These are phyloP conservation scores for Heterobasidion irregulare DNA, from an alignment of 1,284 basidiomycete species.

Conservation along the genomic window DNA sequence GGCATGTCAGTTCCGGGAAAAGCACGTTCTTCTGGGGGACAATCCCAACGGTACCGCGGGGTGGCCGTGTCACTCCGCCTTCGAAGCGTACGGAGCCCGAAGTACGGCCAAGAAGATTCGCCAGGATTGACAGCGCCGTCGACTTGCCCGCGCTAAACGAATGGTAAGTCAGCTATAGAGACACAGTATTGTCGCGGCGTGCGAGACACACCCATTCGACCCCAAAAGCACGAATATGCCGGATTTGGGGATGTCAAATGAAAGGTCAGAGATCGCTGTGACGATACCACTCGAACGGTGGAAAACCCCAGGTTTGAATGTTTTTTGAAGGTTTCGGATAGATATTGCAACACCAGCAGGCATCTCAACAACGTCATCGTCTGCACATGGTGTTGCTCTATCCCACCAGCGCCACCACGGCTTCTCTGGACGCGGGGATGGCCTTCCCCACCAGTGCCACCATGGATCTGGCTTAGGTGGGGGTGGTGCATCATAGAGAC, in stretches of 20 bases:
- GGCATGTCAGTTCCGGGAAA: constrained; percentile 68
- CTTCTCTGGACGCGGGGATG: constrained; percentile 20
- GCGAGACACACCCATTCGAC: constrained; percentile 49
- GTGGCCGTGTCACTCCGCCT: constrained; percentile 39
- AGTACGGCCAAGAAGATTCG: constrained; percentile 49
- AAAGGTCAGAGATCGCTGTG: constrained; percentile 56
- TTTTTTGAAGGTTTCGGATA: constrained; percentile 50
- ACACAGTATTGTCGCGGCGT: neutral
- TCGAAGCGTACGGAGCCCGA: constrained; percentile 58
- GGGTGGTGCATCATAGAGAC: constrained; percentile 48
- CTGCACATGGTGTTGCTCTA: constrained; percentile 9
- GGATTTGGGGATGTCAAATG: constrained; percentile 54
- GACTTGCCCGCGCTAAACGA: constrained; percentile 71
- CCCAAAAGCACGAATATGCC: constrained; percentile 74
- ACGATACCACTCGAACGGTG: constrained; percentile 30
- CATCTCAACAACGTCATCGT: constrained; percentile 18
- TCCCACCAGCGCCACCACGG: constrained; percentile 20
- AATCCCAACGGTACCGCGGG: constrained; percentile 61
- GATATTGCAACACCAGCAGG: constrained; percentile 46
- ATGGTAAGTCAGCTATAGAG: neutral
- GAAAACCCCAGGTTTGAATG: constrained; percentile 39
- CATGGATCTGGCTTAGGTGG: constrained; percentile 12
- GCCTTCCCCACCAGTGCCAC: constrained; percentile 18
- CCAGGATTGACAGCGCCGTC: constrained; percentile 61
- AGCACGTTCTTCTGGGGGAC: constrained; percentile 82